These are phyloP conservation scores for Talaromyces proteolyticus DNA, from an alignment of 495 filamentous ascomycete species.

Conservation along the genomic window DNA sequence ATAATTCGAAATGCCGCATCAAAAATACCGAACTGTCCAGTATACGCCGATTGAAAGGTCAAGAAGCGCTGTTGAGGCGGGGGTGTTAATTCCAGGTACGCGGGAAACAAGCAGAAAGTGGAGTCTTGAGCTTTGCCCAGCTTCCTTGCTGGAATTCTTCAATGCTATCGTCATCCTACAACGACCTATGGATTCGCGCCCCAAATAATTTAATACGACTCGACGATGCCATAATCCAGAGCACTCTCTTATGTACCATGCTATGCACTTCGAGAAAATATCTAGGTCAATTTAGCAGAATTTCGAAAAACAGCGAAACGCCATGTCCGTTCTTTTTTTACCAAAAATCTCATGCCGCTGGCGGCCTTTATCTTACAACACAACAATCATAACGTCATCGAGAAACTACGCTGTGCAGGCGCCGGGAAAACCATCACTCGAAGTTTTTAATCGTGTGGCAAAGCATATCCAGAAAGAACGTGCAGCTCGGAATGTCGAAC, in stretches of 20 bases:
- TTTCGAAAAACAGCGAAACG: background rate
- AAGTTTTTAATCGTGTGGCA: constrained; percentile 83
- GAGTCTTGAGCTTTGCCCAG: too few relatives aligned
- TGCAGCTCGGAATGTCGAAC: constrained; percentile 62
- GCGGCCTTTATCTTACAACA: background rate
- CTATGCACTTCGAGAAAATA: too few relatives aligned
- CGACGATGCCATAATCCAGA: too few relatives aligned
- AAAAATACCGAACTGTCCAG: background rate
- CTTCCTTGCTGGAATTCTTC: background rate
- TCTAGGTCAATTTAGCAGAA: background rate
- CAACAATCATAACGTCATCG: constrained; percentile 10
- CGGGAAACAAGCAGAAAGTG: background rate
- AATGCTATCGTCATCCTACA: background rate
- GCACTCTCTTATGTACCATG: too few relatives aligned
- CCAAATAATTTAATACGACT: too few relatives aligned
- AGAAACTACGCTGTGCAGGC: constrained; percentile 71
- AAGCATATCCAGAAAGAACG: constrained; percentile 92
- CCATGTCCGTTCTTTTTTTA: constrained; percentile 1
- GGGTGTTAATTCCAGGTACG: background rate
- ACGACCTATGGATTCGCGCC: too few relatives aligned
- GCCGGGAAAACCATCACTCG: constrained; percentile 65
- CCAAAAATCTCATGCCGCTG: constrained; percentile 1
- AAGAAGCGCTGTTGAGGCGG: background rate
- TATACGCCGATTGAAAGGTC: background rate
- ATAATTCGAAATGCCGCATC: background rate